Conservation (phyloP, 345 rosid genomes). For the Eutrema yunnanense region DNA sequence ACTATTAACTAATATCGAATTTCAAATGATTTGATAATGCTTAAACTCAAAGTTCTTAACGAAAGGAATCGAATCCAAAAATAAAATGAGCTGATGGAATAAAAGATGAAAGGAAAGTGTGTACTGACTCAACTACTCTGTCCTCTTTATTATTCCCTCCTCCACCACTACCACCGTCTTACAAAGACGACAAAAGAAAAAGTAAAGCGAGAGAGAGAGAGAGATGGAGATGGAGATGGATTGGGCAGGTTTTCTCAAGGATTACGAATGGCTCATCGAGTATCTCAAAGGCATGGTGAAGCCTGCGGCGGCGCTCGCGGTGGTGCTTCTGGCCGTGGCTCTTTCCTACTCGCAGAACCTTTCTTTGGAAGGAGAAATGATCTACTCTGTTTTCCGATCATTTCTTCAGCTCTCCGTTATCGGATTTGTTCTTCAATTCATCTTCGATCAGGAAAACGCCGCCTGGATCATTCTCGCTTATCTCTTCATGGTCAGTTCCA, state of each 20-base stretch:
- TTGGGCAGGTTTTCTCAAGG: conserved; percentile 23
- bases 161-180: background rate
- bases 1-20: no score
- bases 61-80: background rate
- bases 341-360: conserved; percentile 60
- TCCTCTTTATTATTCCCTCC: conserved; percentile 2
- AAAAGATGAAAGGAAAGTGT: background rate
- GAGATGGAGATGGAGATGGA: conserved; percentile 11
- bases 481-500: conserved; percentile 63
- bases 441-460: conserved; percentile 48
- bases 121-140: background rate
- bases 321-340: conserved; percentile 61
- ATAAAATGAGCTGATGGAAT: no score
- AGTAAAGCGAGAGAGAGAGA: background rate
- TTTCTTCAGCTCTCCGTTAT: conserved; percentile 82
- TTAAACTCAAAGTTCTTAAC: background rate
- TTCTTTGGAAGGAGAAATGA: conserved; percentile 75
- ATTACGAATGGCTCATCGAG: conserved; percentile 51
- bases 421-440: conserved; percentile 89
- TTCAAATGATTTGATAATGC: background rate
- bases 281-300: conserved; percentile 69
- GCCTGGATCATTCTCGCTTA: conserved; percentile 78
- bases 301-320: conserved; percentile 73
- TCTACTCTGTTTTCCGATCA: conserved; percentile 60
- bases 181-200: conserved; percentile 13